A percentile compares a stretch with the other conserved stretches of the same genome.
phyloP scores from a whole-genome alignment of 345 rosid genomes.

The Psidium friedrichsthalianum region DNA sequence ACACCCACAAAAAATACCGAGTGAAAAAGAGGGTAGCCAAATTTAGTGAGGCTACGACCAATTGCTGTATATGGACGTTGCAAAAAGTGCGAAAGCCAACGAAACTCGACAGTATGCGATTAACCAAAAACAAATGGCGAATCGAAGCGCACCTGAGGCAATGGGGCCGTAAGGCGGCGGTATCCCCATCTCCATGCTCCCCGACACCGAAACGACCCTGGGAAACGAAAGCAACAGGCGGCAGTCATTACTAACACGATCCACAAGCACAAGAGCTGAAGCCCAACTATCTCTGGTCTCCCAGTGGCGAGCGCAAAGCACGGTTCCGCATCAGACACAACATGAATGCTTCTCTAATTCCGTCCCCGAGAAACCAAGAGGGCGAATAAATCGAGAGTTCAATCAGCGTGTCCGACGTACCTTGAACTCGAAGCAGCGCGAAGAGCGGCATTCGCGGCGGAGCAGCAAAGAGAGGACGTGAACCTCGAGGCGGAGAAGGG shows the following conservation, averaged over 20 bases:
- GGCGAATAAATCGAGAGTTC: not conserved
- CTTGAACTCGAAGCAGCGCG: not conserved
- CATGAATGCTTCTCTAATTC: not conserved
- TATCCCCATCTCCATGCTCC: not conserved
- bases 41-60: not conserved
- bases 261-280: not conserved
- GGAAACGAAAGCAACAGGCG: not conserved
- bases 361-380: not conserved
- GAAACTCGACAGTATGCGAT: not conserved
- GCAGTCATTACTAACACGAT: not conserved
- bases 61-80: not conserved
- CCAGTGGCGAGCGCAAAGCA: not conserved
- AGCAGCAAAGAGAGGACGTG: not conserved
- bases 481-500: not conserved
- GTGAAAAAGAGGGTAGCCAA: not conserved
- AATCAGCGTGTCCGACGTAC: not conserved
- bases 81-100: not conserved
- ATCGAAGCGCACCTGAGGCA: not conserved
- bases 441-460: not conserved
- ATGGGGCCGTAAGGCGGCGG: not conserved
- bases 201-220: not conserved
- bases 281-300: not conserved
- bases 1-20: not conserved
- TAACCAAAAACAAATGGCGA: not conserved
- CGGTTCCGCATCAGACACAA: not conserved